These are phyloP conservation scores for Lyophyllum atratum DNA, from an alignment of 768 basidiomycete genomes.

Conservation along the genomic window DNA sequence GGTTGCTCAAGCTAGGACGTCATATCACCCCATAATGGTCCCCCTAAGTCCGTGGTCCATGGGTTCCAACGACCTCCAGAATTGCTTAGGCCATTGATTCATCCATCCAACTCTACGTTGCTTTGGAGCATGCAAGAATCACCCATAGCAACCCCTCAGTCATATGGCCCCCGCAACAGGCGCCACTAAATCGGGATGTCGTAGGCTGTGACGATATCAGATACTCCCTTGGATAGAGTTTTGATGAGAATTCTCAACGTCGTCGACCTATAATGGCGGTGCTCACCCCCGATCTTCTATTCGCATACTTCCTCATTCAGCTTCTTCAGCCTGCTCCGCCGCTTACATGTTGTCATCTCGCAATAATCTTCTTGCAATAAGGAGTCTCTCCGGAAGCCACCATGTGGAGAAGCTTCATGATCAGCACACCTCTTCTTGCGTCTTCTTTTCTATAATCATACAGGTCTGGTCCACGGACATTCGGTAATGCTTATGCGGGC, in stretches of 20 bases:
- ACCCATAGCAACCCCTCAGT: not conserved
- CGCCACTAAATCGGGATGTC: not conserved
- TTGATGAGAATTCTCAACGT: not conserved
- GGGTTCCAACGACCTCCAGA: not conserved
- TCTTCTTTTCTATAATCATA: conserved; percentile 1
- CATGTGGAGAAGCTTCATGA: conserved; percentile 8
- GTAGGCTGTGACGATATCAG: not conserved
- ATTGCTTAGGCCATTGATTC: not conserved
- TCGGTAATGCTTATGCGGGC: not conserved
- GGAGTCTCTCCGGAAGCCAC: not conserved
- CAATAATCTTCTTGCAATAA: conserved; percentile 4
- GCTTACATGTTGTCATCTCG: not conserved
- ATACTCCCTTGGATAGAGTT: not conserved
- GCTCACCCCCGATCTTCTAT: not conserved
- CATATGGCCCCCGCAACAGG: not conserved
- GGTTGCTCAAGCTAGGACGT: too few species aligned
- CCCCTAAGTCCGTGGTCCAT: too few species aligned
- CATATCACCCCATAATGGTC: too few species aligned
- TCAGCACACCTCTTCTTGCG: conserved; percentile 6
- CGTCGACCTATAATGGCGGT: not conserved
- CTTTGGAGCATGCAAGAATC: not conserved
- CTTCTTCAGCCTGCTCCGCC: not conserved
- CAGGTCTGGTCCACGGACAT: conserved; percentile 5
- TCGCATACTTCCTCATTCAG: conserved; percentile 4
- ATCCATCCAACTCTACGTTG: not conserved